Base-by-base conservation (phyloP, 1,139 yeast species). In the Magnusiomyces suaveolens region DNA sequence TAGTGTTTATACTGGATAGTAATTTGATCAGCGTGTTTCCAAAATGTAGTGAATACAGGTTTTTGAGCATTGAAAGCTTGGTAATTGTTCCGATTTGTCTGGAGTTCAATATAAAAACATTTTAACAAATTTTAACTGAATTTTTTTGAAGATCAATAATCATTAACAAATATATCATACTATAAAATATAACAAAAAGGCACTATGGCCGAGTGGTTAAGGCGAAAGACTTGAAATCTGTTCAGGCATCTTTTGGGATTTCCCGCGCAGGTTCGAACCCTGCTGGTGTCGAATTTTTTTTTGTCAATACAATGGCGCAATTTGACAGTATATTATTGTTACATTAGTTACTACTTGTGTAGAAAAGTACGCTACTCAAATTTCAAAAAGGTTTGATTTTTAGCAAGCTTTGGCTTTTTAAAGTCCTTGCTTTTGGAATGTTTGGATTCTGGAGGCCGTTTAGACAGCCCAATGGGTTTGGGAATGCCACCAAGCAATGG, bases 231-330 rank as follows among this genome's bases (percentile, higher is more conserved):
- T 82, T 85, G 87, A 82, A 53, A 29, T 12, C 6, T 36, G 18
- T 43, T 36, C 18, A 47, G 50, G 26, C 26, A 48, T 48, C 51
- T 48, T 48, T 48, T 48, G 51, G 51, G 51, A 48, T 76, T 77
- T 79, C 86, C 87, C 86, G 87, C 88, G 87, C 86, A 82, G 87
- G 88, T 83, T 83, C 87, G 83, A 83, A 81, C 82, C 87, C 87
- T 82, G 87, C 86, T 77, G 84, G 81, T 82, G 87, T 81, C 87
- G 87, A 23, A 41, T 18, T n/a, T 41, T 41, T 41, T 41, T 29
- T 29, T 29, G 12, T 29, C 36, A 12, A 8, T 29, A 12, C 12
- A 29, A 12, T 12, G 12, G 36, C 12, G 6, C 6, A 29, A 29
- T 6, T 29, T 29, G 36, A 29, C 6, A 29, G 36, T 8, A 29